A percentile compares a stretch with the other conserved stretches of the same genome.
Evolutionary conservation across 2,329 filamentous ascomycete species (phyloP).

Genomic region (Verticillium isaacii): DNA sequence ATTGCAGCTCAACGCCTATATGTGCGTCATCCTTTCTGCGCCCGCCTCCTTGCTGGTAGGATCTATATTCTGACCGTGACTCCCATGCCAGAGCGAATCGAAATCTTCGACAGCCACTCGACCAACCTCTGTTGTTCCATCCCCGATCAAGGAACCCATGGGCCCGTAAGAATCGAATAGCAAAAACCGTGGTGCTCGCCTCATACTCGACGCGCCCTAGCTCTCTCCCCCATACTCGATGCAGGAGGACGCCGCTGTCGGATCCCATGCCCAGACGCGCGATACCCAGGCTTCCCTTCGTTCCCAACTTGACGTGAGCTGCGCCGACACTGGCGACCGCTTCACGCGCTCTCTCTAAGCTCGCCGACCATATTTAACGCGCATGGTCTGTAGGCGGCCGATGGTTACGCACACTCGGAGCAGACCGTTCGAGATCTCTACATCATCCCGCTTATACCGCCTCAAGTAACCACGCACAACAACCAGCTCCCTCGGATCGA

Average conservation of each 20-base stretch:
- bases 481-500: slow-evolving; percentile 24
- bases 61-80: neutral
- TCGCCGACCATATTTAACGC: slow-evolving; percentile 12
- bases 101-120: neutral
- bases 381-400: slow-evolving; percentile 56
- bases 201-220: neutral
- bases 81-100: neutral
- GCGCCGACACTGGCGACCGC: slow-evolving; percentile 10
- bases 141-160: neutral
- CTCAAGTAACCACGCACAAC: slow-evolving; percentile 41
- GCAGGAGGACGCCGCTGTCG: slow-evolving; percentile 9
- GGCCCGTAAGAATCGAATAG: neutral
- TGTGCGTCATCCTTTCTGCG: neutral
- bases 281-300: slow-evolving; percentile 23
- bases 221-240: slow-evolving; percentile 6
- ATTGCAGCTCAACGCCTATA: neutral
- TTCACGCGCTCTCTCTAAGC: slow-evolving; percentile 9
- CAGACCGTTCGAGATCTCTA: slow-evolving; percentile 54
- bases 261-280: slow-evolving; percentile 35
- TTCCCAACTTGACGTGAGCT: slow-evolving; percentile 25
- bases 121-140: neutral
- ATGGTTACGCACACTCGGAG: slow-evolving; percentile 62
- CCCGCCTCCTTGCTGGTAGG: neutral
- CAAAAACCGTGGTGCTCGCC: neutral
- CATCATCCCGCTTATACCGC: slow-evolving; percentile 30